Evolutionary conservation across 495 filamentous ascomycete species (phyloP), one percentile per base, ranked within the genome.

Genomic region (Neurospora sp.): DNA sequence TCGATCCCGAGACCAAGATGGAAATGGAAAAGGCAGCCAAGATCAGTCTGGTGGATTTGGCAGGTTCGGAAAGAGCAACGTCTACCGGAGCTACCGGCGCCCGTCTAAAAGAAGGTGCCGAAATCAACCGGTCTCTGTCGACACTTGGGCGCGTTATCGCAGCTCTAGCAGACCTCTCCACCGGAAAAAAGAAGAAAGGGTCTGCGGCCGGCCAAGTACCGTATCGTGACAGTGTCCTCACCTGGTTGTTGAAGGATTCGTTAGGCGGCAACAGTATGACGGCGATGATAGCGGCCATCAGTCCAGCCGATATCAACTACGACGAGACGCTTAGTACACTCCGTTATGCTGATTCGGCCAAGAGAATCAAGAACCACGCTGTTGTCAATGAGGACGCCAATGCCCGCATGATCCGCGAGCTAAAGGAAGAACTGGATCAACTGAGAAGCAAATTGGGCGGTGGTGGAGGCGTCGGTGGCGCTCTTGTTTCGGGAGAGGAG

Each of bases 311-410:
- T 83, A 98, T 99, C 85, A 99, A 99, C 82, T 99, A 95, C 78
- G 96, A 99, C 76, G 96, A 99, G 81, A 98, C 96, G 14, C 85
- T 99, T 8, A 93, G 94, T 80, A 99, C 96, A 12, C 85, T 99
- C 12, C 90, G 96, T 72, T 99, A 99, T 83, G 96, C 96, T 65
- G 96, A 99, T 80, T 97, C 93, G 8, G 96, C 96, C 31, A 99
- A 99, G 83, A 89, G 96, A 75, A 99, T 99, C 86, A 98, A 98
- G 93, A 98, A 99, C 83, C 96, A 99, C 80, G 96, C 96, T 44
- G 96, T 99, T 38, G 92, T 99, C 80, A 99, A 99, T 84, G 96
- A 99, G 79, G 96, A 98, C 84, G 94, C 96, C 53, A 99, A 99
- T 79, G 96, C 96, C 74, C 90, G 95, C 72, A 99, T 99, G 96